Base-by-base conservation (phyloP, 2,329 filamentous ascomycete genomes). In the Phaeosphaeriaceae sp. region DNA sequence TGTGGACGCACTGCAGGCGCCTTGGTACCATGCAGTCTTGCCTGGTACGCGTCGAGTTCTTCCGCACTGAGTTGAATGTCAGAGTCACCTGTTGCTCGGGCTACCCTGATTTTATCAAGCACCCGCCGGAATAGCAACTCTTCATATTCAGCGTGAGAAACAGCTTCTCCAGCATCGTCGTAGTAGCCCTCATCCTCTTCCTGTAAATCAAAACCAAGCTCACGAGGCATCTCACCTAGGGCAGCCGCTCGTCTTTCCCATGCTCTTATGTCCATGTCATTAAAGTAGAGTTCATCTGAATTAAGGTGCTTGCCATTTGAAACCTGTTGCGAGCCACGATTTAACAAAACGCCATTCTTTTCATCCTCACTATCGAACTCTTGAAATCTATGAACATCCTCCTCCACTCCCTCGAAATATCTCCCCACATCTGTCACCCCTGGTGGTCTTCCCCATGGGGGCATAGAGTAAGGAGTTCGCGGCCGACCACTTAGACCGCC, bases 401-500 rank as follows among this genome's bases (percentile, higher is more conserved):
- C 65, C 21, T 75, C 65, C 68, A 63, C 65, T 74, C 77, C 80
- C 62, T 70, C 71, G 52, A 65, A 80, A 81, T 76, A 79, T 70
- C 68, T 76, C 76, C 71, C 74, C 66, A 71, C 78, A 77, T 65
- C 60, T 48, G 60, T 57, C 70, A 72, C 77, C 89, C 90, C 89
- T 84, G 90, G 89, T 94, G 92, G 91, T 97, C 93, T 97, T 97
- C 92, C 93, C 93, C 90, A 92, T 85, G 82, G 87, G 90, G 92
- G 92, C 92, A 88, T 87, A 82, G 80, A 79, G 77, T 83, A 79
- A 80, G 92, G 93, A 96, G 92, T 88, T 94, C 89, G 94, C 94
- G 93, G 93, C 91, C 93, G 94, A 97, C 92, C 92, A 95, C 84
- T 87, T 97, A 99, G 89, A 99, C 94, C 92, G 94, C 93, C 93